Conservation (phyloP, 106 monocot genomes). For the Platanthera guangdongensis region DNA sequence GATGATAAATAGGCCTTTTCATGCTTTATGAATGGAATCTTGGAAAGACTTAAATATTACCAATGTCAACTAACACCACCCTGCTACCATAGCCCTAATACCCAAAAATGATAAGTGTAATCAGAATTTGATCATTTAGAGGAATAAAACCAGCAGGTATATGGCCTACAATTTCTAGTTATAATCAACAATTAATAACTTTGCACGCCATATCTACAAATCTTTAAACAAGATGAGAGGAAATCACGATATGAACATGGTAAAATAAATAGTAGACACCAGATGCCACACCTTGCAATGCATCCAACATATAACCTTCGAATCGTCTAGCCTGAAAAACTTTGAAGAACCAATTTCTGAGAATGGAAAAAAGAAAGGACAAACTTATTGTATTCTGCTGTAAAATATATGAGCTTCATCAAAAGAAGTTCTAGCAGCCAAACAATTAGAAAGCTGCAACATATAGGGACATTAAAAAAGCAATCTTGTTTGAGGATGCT, state of each 20-base stretch:
- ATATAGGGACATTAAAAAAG: background rate
- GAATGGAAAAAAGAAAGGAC: background rate
- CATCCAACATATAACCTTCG: slow-evolving; percentile 80
- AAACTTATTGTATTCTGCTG: background rate
- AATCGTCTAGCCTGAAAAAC: slow-evolving; percentile 81
- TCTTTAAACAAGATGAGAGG: background rate
- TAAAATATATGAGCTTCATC: background rate
- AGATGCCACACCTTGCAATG: slow-evolving; percentile 59
- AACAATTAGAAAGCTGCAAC: background rate
- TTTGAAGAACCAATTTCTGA: slow-evolving; percentile 75
- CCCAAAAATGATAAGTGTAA: background rate
- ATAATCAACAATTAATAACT: background rate
- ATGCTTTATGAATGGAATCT: background rate
- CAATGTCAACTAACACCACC: background rate
- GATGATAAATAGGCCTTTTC: background rate
- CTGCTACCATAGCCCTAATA: background rate
- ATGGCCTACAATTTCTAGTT: background rate
- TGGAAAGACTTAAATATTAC: background rate
- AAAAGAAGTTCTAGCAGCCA: background rate
- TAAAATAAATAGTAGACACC: background rate
- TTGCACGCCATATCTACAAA: background rate
- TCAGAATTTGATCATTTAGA: background rate
- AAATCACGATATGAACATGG: background rate
- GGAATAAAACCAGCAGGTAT: background rate
- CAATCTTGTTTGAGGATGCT: background rate